Percentiles rank a stretch among this genome's conserved stretches.
Evolutionary conservation across 106 monocot genomes (phyloP).

Genomic region (Chionographis japonica): DNA sequence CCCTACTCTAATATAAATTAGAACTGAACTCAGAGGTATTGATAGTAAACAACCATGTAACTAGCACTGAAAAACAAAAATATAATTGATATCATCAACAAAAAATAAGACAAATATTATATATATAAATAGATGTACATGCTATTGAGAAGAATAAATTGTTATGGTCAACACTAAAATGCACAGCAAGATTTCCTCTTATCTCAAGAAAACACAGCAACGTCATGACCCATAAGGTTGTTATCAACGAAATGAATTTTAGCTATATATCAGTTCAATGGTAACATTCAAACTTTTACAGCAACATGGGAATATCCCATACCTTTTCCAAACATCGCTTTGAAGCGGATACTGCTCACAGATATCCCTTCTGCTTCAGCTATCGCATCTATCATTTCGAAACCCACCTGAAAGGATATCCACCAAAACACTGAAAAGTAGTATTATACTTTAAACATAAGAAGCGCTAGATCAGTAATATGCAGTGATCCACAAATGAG

Average conservation of each 20-base stretch:
- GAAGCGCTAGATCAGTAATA: no score
- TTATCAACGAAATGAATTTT: background rate
- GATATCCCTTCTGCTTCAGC: conserved; percentile 88
- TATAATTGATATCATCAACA: no score
- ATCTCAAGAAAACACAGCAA: no score
- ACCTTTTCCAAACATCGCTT: conserved; percentile 86
- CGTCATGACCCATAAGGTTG: background rate
- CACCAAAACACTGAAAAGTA: background rate
- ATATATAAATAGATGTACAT: no score
- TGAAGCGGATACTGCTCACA: conserved; percentile 50
- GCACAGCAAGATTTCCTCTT: background rate
- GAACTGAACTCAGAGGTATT: no score
- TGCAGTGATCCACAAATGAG: no score
- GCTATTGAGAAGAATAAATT: background rate
- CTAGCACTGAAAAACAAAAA: no score
- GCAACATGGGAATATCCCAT: background rate
- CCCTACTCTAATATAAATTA: no score
- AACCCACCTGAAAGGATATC: conserved; percentile 51
- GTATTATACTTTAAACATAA: background rate
- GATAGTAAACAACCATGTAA: no score
- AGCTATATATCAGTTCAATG: background rate
- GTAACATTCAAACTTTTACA: background rate
- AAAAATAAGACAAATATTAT: no score
- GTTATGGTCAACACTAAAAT: background rate
- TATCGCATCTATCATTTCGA: conserved; percentile 88